A percentile compares a stretch with the other conserved stretches of the same genome.
Conservation (phyloP, 148 eudicot genomes). For the Oxyria digyna region DNA sequence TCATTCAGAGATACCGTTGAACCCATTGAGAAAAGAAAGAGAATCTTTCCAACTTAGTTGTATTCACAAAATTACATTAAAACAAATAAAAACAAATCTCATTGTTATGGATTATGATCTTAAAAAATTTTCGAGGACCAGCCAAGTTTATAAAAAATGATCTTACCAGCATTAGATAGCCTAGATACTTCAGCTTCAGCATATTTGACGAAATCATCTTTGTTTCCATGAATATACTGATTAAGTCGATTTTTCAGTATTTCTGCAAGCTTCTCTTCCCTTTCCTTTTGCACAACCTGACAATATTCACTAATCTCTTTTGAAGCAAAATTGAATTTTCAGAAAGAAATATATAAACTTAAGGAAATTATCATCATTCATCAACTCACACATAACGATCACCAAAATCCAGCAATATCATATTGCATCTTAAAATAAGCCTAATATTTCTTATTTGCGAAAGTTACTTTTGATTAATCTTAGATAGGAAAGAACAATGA, state of each 20-base stretch:
- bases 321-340: background rate
- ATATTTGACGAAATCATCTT: constrained; percentile 53
- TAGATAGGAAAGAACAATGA: background rate
- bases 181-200: constrained; percentile 86
- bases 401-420: background rate
- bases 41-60: background rate
- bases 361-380: background rate
- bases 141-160: background rate
- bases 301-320: constrained; percentile 8
- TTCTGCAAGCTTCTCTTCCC: constrained; percentile 80
- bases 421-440: background rate
- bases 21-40: background rate
- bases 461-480: background rate
- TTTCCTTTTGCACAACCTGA: constrained; percentile 83
- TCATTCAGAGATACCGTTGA: too few species aligned
- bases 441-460: background rate
- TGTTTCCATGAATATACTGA: constrained; percentile 72
- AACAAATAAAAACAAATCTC: background rate
- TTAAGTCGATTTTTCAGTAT: constrained; percentile 67
- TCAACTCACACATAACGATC: background rate
- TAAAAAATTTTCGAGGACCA: background rate
- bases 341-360: background rate
- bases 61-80: background rate
- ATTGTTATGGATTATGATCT: background rate
- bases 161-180: constrained; percentile 82